Base-by-base conservation (phyloP, 176 grass and related monocot genomes). In the Oryza brachyantha region DNA sequence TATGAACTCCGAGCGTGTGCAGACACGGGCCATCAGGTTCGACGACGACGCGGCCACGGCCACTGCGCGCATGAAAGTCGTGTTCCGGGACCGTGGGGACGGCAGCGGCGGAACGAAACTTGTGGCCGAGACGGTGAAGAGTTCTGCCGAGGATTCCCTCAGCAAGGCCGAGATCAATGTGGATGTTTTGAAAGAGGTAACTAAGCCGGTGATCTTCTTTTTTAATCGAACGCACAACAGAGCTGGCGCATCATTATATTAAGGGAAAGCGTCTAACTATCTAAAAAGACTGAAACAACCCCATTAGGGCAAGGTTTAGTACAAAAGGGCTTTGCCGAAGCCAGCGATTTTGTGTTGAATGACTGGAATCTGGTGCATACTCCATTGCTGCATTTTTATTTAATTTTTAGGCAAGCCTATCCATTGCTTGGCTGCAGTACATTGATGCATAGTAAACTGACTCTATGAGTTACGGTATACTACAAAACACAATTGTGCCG, bases 171-270 rank as follows among this genome's bases (percentile, higher is more conserved):
- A 98, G 40, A 85, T 98, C 68, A 79, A 90, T 76, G 52, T 86
- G 34, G 89, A 88, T 55, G 85, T 91, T 28, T 71, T 98, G 73
- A 81, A 98, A 79, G 95, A 98, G 95, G 92, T 94, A n/a, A n/a
- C n/a, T n/a, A 76, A 85, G 81, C 26, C 14, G 8, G 7, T 73
- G 9, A 39, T 79, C n/a, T n/a, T n/a, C n/a, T n/a, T n/a, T n/a
- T n/a, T n/a, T n/a, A n/a, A n/a, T n/a, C n/a, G n/a, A n/a, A n/a
- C n/a, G n/a, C n/a, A n/a, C n/a, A n/a, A n/a, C n/a, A n/a, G n/a
- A n/a, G n/a, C n/a, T n/a, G n/a, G n/a, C n/a, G n/a, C n/a, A n/a
- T n/a, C n/a, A n/a, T n/a, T n/a, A n/a, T n/a, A n/a, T n/a, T n/a
- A n/a, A n/a, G n/a, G n/a, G n/a, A n/a, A n/a, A n/a, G n/a, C n/a